Evolutionary conservation across 2,329 filamentous ascomycete species (phyloP), one percentile per base, ranked within the genome.

Genomic region (Raffaelea ambrosiae): DNA sequence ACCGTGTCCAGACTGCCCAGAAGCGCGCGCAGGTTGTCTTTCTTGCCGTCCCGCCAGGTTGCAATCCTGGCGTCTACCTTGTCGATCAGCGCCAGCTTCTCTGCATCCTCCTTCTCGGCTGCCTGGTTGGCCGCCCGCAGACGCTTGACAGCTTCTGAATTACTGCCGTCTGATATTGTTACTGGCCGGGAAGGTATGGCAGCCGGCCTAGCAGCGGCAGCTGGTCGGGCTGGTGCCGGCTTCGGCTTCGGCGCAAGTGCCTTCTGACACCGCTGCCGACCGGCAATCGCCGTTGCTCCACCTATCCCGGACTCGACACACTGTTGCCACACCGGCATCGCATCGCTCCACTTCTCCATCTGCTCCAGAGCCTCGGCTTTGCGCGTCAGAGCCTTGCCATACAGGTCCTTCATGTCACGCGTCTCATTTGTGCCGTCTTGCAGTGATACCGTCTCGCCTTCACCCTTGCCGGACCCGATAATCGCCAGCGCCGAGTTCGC

Each of bases 311-410:
- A 80, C 65, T 94, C 86, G 1, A 97, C 86, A 31, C 88, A 90
- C 47, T 78, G 70, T 58, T 83, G 81, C 93, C 93, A 98, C 0
- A 86, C 81, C 2, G 72, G 69, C 0, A 81, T 82, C 1, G 93
- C 93, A 44, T 97, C 91, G 3, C 70, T 67, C 91, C 91, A 98
- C 61, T 85, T 88, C 68, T 98, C 93, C 73, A 98, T 84, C 61
- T 95, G 86, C 64, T 98, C 93, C 8, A 97, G 73, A 1, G 89
- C 93, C 66, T 98, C 93, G 1, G 93, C 93, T 69, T 97, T 97
- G 47, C 93, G 84, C 68, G 87, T 91, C 26, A 97, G 70, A 0
- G 91, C 91, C 65, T 97, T 98, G 46, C 88, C 90, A 60, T 86
- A 97, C 53, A 95, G 86, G 18, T 95, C 90, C 53, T 81, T 85